Conservation (phyloP, 1,139 yeast species). For the Blastobotrys raffinosifermentans region DNA sequence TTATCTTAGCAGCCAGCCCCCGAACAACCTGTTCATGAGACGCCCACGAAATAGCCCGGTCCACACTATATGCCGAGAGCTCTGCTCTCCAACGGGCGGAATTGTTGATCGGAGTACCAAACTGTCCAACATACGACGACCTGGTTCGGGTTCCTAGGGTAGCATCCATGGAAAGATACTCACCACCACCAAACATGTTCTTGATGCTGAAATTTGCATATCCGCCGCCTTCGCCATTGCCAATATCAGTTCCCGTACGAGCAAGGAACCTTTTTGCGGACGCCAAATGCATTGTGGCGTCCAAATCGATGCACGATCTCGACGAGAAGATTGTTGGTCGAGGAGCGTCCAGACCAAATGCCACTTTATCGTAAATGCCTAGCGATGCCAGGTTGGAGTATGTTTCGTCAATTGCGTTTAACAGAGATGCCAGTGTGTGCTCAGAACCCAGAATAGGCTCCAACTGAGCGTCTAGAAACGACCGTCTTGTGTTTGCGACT, state of each 20-base stretch:
- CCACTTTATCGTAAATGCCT: constrained; percentile 43
- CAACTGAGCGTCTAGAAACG: constrained; percentile 50
- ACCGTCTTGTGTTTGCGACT: constrained; percentile 38
- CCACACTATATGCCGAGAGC: constrained; percentile 48
- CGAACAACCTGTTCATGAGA: constrained; percentile 54
- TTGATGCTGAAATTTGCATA: constrained; percentile 54
- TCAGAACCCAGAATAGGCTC: constrained; percentile 42
- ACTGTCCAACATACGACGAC: constrained; percentile 55
- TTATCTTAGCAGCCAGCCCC: constrained; percentile 53
- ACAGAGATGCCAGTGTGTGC: constrained; percentile 25
- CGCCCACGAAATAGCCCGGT: constrained; percentile 63
- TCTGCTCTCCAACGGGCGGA: constrained; percentile 52
- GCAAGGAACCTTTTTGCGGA: constrained; percentile 49
- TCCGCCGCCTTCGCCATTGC: constrained; percentile 95
- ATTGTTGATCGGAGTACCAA: constrained; percentile 55
- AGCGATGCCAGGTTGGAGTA: constrained; percentile 29
- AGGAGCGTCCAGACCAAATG: constrained; percentile 37
- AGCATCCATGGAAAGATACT: constrained; percentile 68
- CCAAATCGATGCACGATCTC: constrained; percentile 16
- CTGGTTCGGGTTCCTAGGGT: constrained; percentile 69
- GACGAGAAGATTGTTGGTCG: constrained; percentile 16
- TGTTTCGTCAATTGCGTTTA: constrained; percentile 29
- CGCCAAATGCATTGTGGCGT: constrained; percentile 20
- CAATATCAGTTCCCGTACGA: constrained; percentile 89
- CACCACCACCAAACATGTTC: constrained; percentile 88